A percentile compares a stretch with the other conserved stretches of the same genome.
phyloP scores from a whole-genome alignment of 139 green algal genomes.

The Auxenochlorella pyrenoidosa region DNA sequence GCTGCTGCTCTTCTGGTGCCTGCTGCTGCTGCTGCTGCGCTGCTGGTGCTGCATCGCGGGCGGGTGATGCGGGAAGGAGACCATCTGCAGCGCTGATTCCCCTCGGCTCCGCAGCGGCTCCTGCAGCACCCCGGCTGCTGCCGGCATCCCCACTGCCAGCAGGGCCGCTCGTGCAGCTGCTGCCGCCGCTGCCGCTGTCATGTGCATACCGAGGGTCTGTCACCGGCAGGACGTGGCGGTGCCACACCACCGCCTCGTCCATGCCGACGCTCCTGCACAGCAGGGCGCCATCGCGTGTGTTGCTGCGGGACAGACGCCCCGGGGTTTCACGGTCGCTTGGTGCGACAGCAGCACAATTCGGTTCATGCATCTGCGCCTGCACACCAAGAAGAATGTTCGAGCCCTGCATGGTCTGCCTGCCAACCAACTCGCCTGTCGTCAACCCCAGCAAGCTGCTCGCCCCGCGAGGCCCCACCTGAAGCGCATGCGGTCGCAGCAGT shows the following conservation, averaged over 20 bases:
- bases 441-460: no score
- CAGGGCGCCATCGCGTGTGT: no score
- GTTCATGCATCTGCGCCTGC: no score
- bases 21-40: background rate
- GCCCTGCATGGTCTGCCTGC: no score
- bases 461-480: constrained; percentile 42
- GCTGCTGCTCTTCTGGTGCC: background rate
- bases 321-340: no score
- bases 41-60: background rate
- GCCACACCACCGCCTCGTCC: constrained; percentile 79
- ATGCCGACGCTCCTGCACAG: constrained; percentile 62
- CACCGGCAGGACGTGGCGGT: constrained; percentile 63
- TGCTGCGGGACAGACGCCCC: no score
- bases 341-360: no score
- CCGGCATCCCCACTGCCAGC: background rate
- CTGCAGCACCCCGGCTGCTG: background rate
- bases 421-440: no score
- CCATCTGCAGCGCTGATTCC: no score
- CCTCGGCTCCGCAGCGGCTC: background rate
- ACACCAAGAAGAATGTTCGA: no score
- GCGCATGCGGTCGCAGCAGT: constrained; percentile 83
- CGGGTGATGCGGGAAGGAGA: background rate
- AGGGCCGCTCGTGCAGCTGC: background rate
- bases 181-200: background rate
- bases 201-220: constrained; percentile 20